phyloP scores from a whole-genome alignment of 116 monocot genomes.

The Trichopus zeylanicus region DNA sequence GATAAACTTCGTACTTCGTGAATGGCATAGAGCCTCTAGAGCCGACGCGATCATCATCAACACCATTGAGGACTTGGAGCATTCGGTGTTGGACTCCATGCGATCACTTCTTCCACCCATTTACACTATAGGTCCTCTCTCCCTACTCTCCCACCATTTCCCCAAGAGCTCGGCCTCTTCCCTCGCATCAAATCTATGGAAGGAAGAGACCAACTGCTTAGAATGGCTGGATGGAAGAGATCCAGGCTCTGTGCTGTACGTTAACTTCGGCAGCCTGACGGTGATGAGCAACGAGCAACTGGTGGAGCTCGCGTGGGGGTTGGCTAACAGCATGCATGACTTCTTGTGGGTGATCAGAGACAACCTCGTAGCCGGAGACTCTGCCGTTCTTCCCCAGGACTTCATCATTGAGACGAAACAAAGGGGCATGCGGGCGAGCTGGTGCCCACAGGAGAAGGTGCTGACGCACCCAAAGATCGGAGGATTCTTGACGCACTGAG shows the following conservation, averaged over 20 bases:
- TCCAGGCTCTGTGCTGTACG: slow-evolving; percentile 33
- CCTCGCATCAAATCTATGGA: slow-evolving; percentile 25
- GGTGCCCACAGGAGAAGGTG: slow-evolving; percentile 15
- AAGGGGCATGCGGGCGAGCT: slow-evolving; percentile 1
- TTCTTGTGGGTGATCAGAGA: slow-evolving; percentile 44
- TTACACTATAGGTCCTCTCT: slow-evolving; percentile 37
- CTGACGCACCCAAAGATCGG: slow-evolving; percentile 6
- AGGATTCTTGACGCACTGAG: slow-evolving; percentile 12
- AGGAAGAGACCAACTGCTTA: slow-evolving; percentile 27
- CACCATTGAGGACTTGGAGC: slow-evolving; percentile 33
- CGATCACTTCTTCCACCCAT: slow-evolving; percentile 14
- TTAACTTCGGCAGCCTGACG: slow-evolving; percentile 45
- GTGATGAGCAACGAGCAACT: slow-evolving; percentile 18
- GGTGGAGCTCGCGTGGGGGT: slow-evolving; percentile 38
- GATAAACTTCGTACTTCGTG: neutral
- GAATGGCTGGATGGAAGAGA: slow-evolving; percentile 23
- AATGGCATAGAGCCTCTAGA: neutral
- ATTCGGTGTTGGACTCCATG: slow-evolving; percentile 20
- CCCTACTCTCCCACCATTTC: slow-evolving; percentile 2
- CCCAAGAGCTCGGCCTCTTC: neutral
- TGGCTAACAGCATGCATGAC: slow-evolving; percentile 18
- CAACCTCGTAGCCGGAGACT: slow-evolving; percentile 20
- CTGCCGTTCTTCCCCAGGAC: slow-evolving; percentile 5
- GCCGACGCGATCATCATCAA: slow-evolving; percentile 26
- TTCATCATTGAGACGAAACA: slow-evolving; percentile 11